phyloP scores from a whole-genome alignment of 225 moss, liverwort and hornwort genomes.

The Physcomitrium patens region DNA sequence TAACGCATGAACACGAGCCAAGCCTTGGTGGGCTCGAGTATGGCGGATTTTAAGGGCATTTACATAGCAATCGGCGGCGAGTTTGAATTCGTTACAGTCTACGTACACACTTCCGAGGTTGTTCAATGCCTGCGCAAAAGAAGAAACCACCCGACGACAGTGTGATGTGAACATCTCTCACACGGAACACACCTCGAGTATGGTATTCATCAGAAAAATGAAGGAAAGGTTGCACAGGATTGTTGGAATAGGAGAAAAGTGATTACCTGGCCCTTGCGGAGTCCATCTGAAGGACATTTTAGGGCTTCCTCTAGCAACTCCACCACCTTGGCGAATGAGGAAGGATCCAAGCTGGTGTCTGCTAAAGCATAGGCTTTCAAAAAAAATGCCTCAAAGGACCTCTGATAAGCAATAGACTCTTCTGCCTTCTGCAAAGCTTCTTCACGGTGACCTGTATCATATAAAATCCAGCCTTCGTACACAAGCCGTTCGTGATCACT shows the following conservation, averaged over 20 bases:
- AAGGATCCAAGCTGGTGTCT: slow-evolving; percentile 96
- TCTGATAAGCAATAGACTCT: slow-evolving; percentile 85
- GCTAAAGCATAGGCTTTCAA: slow-evolving; percentile 98
- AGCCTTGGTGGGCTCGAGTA: slow-evolving; percentile 97
- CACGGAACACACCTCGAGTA: neutral
- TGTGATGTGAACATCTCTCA: slow-evolving; percentile 25
- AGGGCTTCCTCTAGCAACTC: slow-evolving; percentile 97
- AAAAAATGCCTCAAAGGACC: slow-evolving; percentile 98
- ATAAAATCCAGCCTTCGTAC: slow-evolving; percentile 99
- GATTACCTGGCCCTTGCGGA: slow-evolving; percentile 95
- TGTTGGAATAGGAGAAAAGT: neutral
- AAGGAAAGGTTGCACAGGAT: no score
- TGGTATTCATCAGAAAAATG: no score
- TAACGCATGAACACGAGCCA: slow-evolving; percentile 92
- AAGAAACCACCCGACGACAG: slow-evolving; percentile 16
- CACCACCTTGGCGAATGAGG: slow-evolving; percentile 96
- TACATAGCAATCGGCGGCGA: slow-evolving; percentile 93
- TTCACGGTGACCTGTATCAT: slow-evolving; percentile 98
- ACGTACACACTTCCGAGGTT: slow-evolving; percentile 99
- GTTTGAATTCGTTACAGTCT: slow-evolving; percentile 91
- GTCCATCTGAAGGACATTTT: slow-evolving; percentile 98
- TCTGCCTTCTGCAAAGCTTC: slow-evolving; percentile 95
- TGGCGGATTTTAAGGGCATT: slow-evolving; percentile 98
- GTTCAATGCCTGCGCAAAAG: slow-evolving; percentile 78
- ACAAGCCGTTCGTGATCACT: slow-evolving; percentile 94